phyloP scores from a whole-genome alignment of 1,284 basidiomycete genomes.

The Chondrostereum purpureum region DNA sequence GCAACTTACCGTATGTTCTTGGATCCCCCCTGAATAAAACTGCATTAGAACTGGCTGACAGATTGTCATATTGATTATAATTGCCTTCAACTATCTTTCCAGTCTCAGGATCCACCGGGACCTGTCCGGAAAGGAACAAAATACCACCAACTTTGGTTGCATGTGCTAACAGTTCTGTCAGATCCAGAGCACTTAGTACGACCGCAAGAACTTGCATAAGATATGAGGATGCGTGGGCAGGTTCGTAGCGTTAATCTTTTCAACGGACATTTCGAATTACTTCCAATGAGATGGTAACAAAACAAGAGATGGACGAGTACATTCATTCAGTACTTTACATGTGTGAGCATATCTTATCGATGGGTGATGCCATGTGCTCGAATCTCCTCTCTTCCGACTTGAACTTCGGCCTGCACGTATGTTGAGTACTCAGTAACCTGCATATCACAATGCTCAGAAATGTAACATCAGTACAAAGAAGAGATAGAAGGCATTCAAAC shows the following conservation, averaged over 20 bases:
- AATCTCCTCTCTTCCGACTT: no score
- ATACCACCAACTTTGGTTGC: slow-evolving; percentile 49
- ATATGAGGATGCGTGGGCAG: slow-evolving; percentile 37
- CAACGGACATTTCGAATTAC: slow-evolving; percentile 37
- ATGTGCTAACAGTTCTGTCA: slow-evolving; percentile 34
- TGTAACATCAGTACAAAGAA: slow-evolving; percentile 24
- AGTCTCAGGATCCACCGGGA: slow-evolving; percentile 35
- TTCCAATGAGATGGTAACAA: no score
- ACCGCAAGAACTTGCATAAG: slow-evolving; percentile 33
- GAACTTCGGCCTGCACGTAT: no score
- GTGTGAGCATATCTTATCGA: no score
- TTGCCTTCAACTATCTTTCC: slow-evolving; percentile 22
- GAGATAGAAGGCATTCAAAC: slow-evolving; percentile 23
- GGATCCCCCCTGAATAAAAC: slow-evolving; percentile 47
- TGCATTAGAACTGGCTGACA: background rate
- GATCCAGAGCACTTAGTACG: background rate
- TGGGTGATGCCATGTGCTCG: no score
- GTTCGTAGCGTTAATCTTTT: slow-evolving; percentile 44
- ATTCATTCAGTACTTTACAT: no score
- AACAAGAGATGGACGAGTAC: no score
- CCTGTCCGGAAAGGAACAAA: slow-evolving; percentile 55
- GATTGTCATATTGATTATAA: background rate
- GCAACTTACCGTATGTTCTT: slow-evolving; percentile 48
- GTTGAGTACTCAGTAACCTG: no score
- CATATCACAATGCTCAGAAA: slow-evolving; percentile 27